These are phyloP conservation scores for Diaporthe velutina DNA, from an alignment of 2,329 filamentous ascomycete genomes.

Conservation along the genomic window DNA sequence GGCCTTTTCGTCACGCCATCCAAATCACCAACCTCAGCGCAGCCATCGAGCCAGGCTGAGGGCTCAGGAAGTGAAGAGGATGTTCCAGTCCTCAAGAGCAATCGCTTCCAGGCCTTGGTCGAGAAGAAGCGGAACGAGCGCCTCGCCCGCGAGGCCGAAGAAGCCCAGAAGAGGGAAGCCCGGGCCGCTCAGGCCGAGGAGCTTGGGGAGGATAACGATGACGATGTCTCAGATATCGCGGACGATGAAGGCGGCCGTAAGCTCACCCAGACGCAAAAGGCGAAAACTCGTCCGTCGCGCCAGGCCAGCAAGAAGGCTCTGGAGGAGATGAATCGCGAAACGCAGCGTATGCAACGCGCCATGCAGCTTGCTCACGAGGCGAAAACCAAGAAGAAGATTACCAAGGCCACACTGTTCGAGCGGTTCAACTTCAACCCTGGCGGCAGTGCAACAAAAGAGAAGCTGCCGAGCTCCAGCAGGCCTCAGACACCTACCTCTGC, in stretches of 20 bases:
- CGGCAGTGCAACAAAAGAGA: slow-evolving; percentile 46
- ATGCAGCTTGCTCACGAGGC: slow-evolving; percentile 93
- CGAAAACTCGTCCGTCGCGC: slow-evolving; percentile 74
- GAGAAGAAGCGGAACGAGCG: slow-evolving; percentile 80
- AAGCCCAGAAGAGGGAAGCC: slow-evolving; percentile 62
- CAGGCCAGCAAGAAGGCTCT: slow-evolving; percentile 96
- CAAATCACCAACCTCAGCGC: slow-evolving; percentile 49
- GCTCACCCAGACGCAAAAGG: slow-evolving; percentile 76
- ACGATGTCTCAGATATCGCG: slow-evolving; percentile 66
- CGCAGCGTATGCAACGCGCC: slow-evolving; percentile 88
- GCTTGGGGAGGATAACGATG: slow-evolving; percentile 56
- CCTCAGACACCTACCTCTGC: slow-evolving; percentile 60
- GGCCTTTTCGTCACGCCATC: slow-evolving; percentile 70
- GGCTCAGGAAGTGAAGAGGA: slow-evolving; percentile 61
- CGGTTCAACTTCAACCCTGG: slow-evolving; percentile 80
- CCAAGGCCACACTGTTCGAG: slow-evolving; percentile 84
- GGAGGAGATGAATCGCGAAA: slow-evolving; percentile 95
- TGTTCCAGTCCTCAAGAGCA: slow-evolving; percentile 61
- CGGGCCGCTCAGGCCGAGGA: slow-evolving; percentile 56
- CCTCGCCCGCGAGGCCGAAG: slow-evolving; percentile 73
- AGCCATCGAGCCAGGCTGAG: slow-evolving; percentile 41
- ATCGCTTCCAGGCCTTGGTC: slow-evolving; percentile 79
- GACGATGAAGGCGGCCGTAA: slow-evolving; percentile 74
- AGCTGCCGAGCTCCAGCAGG: slow-evolving; percentile 67
- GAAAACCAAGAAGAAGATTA: slow-evolving; percentile 91